phyloP scores from a whole-genome alignment of 2,329 filamentous ascomycete species.

The Apiospora pterosperma region DNA sequence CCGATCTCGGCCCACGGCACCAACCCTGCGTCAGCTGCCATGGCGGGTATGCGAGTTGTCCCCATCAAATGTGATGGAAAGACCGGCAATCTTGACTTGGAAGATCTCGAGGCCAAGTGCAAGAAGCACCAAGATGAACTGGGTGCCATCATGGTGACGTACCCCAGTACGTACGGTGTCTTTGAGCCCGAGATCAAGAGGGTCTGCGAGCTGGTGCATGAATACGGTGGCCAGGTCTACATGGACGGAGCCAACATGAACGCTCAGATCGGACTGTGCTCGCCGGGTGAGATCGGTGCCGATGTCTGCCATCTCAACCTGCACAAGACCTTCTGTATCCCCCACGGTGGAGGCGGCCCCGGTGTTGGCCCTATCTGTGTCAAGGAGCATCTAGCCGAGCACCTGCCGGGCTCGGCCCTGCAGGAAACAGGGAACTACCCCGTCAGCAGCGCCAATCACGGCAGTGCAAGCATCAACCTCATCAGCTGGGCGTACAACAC shows the following conservation, averaged over 20 bases:
- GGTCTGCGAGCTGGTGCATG: conserved; percentile 80
- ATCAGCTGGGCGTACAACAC: conserved; percentile 96
- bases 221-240: conserved; percentile 89
- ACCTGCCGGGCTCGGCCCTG: conserved; percentile 57
- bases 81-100: conserved; percentile 87
- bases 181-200: conserved; percentile 88
- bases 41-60: conserved; percentile 94
- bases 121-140: conserved; percentile 82
- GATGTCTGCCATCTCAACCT: conserved; percentile 97
- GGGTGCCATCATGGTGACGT: conserved; percentile 94
- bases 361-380: conserved; percentile 94
- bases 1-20: conserved; percentile 94
- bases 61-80: conserved; percentile 84
- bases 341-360: conserved; percentile 89
- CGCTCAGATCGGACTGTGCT: conserved; percentile 92
- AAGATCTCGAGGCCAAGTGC: conserved; percentile 82
- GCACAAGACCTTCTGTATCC: conserved; percentile 99
- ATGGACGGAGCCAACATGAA: conserved; percentile 99
- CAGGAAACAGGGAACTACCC: conserved; percentile 54
- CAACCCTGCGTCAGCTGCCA: conserved; percentile 90
- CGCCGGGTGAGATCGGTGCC: conserved; percentile 89
- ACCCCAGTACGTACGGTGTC: conserved; percentile 91
- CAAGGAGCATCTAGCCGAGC: conserved; percentile 72
- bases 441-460: conserved; percentile 79
- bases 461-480: conserved; percentile 86